Evolutionary conservation across 1,284 basidiomycete genomes (phyloP), one percentile per base, ranked within the genome.

Genomic region (Omphalotus olearius): DNA sequence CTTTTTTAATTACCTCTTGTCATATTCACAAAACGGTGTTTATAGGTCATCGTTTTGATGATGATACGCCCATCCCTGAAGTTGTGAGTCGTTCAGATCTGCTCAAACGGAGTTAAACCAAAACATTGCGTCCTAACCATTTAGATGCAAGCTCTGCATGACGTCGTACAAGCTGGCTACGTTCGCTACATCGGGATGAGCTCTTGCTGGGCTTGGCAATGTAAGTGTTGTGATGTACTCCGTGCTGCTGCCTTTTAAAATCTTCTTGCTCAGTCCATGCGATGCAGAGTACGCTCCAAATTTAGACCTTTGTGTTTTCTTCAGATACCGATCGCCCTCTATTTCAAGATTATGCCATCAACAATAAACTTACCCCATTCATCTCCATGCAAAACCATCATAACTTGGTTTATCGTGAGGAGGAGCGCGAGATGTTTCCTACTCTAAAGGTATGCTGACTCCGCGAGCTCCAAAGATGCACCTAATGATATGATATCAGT

Each of bases 331-430:
- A 26, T 3, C 7, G 39, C 47, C 14, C 9, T 26, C 47, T 23
- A 25, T 18, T 36, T 38, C 46, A 36, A 76, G 65, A 70, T 56
- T 77, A 76, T 58, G 76, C 73, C 1, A 74, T 77, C 54, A 64
- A 64, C 36, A 75, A 85, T 63, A 74, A 76, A 23, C 69, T 84
- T 26, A 85, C 82, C 0, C 80, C 79, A 0, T 85, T 85, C 67
- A 79, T 84, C 60, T 80, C 78, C 13, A 86, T 88, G 85, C 86
- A 89, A 63, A 84, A 85, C 62, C 80, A 79, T 48, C 73, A 82
- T 59, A 75, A 63, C 37, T 60, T 80, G 1, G 53, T 79, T 13
- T 85, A 85, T 56, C 72, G 83, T 16, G 83, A 87, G 58, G 82
- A 85, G 57, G 82, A 83, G 61, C 69, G 81, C 9, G 83, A 86